phyloP scores from a whole-genome alignment of 1,284 basidiomycete species.

The Marasmius tenuissimus region DNA sequence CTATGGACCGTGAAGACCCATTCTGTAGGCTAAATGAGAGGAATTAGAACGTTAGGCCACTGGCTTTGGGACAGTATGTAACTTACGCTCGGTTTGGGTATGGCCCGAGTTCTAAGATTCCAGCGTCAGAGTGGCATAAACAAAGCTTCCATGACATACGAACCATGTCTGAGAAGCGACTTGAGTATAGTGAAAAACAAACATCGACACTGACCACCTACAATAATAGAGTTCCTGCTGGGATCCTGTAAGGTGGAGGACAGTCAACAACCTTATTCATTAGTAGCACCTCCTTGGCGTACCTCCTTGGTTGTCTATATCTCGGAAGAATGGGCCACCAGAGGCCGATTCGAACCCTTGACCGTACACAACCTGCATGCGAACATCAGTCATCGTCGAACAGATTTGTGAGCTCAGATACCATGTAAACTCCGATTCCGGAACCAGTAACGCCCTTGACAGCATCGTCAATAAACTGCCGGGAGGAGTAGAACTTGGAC shows the following conservation, averaged over 20 bases:
- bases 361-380: constrained; percentile 31
- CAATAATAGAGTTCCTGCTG: constrained; percentile 35
- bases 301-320: constrained; percentile 35
- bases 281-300: not conserved
- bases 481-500: constrained; percentile 38
- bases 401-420: not conserved
- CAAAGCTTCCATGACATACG: not conserved
- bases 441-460: constrained; percentile 39
- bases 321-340: constrained; percentile 41
- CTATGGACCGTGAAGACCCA: constrained; percentile 34
- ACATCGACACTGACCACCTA: constrained; percentile 15
- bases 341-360: constrained; percentile 40
- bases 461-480: constrained; percentile 39
- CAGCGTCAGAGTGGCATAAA: not conserved
- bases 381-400: not conserved
- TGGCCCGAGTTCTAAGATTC: constrained; percentile 31
- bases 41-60: not conserved
- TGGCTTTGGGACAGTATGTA: not conserved
- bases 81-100: constrained; percentile 31
- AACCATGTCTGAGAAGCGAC: constrained; percentile 27
- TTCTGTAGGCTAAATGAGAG: constrained; percentile 23
- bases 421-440: constrained; percentile 36
- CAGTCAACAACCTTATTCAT: too few relatives aligned
- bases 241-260: constrained; percentile 14
- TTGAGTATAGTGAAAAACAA: not conserved